Percentiles rank a stretch among this genome's conserved stretches.
Conservation (phyloP, 768 basidiomycete genomes). For the Termitomyces sp. region DNA sequence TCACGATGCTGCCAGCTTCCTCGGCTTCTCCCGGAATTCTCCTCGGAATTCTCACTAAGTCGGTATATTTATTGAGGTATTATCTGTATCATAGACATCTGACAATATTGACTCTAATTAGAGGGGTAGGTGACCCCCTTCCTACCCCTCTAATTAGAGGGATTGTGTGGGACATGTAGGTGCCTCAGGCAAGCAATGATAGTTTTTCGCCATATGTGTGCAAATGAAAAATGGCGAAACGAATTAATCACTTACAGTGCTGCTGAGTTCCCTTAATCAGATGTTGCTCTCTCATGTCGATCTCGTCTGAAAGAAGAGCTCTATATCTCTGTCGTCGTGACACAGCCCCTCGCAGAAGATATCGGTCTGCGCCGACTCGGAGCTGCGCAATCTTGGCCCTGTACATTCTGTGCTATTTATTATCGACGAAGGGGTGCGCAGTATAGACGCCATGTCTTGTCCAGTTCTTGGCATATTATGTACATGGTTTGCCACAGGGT, state of each 20-base stretch:
- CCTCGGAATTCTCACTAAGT: too few relatives aligned
- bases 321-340: background rate
- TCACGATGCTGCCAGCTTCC: too few relatives aligned
- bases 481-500: background rate
- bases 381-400: background rate
- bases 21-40: too few relatives aligned
- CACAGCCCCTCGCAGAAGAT: background rate
- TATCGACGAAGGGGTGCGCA: background rate
- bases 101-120: too few relatives aligned
- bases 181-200: background rate
- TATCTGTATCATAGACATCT: too few relatives aligned
- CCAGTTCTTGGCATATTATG: background rate
- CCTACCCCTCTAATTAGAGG: too few relatives aligned
- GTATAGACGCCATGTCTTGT: background rate
- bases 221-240: background rate
- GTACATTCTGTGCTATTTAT: background rate
- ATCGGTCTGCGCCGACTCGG: background rate
- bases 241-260: background rate
- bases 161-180: too few relatives aligned
- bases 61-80: too few relatives aligned
- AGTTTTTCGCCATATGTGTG: background rate
- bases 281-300: background rate
- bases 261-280: background rate
- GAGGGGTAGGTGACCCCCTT: too few relatives aligned
- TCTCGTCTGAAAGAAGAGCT: background rate